These are phyloP conservation scores for Agrocybe praecox DNA, from an alignment of 768 basidiomycete genomes.

Conservation along the genomic window DNA sequence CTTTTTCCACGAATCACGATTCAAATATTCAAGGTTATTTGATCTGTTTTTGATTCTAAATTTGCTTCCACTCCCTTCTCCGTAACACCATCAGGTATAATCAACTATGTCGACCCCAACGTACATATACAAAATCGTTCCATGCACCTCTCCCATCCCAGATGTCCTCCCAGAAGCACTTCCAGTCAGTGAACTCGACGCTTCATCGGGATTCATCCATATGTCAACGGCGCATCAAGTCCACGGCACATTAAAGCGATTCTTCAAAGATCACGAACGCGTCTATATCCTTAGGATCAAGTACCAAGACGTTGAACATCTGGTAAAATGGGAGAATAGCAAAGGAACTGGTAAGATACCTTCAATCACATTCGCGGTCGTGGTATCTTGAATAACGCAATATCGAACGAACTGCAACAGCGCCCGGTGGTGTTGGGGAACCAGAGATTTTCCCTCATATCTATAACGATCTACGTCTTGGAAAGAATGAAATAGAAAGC, in stretches of 20 bases:
- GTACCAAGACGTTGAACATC: constrained; percentile 38
- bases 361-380: background rate
- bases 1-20: background rate
- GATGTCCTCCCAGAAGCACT: constrained; percentile 44
- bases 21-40: too few species aligned
- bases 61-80: background rate
- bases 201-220: constrained; percentile 51
- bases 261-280: constrained; percentile 40
- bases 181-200: constrained; percentile 53
- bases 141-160: constrained; percentile 40
- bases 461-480: constrained; percentile 48
- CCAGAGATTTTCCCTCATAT: constrained; percentile 57
- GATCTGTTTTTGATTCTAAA: background rate
- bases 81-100: background rate
- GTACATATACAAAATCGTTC: constrained; percentile 66
- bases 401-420: constrained; percentile 19
- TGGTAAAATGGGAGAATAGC: constrained; percentile 53
- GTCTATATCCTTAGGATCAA: constrained; percentile 47
- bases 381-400: background rate
- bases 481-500: constrained; percentile 46
- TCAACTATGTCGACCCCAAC: constrained; percentile 36
- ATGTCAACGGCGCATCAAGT: constrained; percentile 57
- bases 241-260: constrained; percentile 44
- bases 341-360: constrained; percentile 28
- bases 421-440: constrained; percentile 42